Percentiles rank a stretch among this genome's conserved stretches.
Conservation (phyloP, 1,284 basidiomycete species). For the Mycosarcoma mackinlayi region DNA sequence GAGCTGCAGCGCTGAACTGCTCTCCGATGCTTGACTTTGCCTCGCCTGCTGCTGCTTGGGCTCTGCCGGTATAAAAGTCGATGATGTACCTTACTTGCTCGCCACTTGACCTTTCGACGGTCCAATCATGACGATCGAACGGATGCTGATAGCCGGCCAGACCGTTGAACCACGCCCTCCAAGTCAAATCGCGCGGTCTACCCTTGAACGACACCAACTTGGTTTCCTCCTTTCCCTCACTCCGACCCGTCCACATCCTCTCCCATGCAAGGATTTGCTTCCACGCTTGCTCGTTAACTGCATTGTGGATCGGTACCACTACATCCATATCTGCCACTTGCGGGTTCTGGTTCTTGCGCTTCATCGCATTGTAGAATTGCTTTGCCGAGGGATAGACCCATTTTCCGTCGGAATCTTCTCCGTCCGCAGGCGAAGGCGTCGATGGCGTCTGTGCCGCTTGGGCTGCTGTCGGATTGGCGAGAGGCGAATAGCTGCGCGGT, state of each 20-base stretch:
- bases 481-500: constrained; percentile 72
- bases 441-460: constrained; percentile 13
- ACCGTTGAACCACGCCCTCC: constrained; percentile 83
- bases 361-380: constrained; percentile 96
- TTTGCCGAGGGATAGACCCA: constrained; percentile 99
- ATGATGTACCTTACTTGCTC: constrained; percentile 91
- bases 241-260: constrained; percentile 53
- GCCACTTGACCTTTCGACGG: constrained; percentile 86
- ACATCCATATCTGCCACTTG: constrained; percentile 88
- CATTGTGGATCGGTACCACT: constrained; percentile 98
- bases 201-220: constrained; percentile 84
- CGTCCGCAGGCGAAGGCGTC: constrained; percentile 16
- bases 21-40: constrained; percentile 12
- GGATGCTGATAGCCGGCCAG: constrained; percentile 92
- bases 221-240: constrained; percentile 71
- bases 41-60: constrained; percentile 65
- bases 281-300: constrained; percentile 98
- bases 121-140: constrained; percentile 98
- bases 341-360: constrained; percentile 78
- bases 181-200: constrained; percentile 71
- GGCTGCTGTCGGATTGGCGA: constrained; percentile 19
- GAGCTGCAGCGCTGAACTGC: constrained; percentile 20
- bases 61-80: constrained; percentile 93
- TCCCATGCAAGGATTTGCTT: constrained; percentile 91
- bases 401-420: constrained; percentile 69